Conservation (phyloP, 1,139 yeast genomes). For the Yamadazyma taylorii region DNA sequence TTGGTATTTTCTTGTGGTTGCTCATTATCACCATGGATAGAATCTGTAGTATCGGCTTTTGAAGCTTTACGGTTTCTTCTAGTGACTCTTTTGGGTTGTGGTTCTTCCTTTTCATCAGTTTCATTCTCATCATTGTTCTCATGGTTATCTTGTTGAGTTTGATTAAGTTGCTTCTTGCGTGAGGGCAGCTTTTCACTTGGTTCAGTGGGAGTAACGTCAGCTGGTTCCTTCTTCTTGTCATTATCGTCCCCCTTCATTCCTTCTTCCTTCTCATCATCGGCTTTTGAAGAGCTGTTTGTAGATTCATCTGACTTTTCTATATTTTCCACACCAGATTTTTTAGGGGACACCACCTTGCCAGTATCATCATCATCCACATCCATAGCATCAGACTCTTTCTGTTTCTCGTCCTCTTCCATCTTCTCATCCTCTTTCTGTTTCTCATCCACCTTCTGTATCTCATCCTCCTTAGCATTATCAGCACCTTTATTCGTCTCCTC, state of each 20-base stretch:
- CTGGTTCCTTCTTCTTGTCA: too few species aligned
- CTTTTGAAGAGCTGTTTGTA: too few species aligned
- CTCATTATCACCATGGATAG: slow-evolving; percentile 6
- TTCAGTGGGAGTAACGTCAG: too few species aligned
- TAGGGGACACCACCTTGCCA: neutral
- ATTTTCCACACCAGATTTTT: too few species aligned
- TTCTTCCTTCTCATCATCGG: too few species aligned
- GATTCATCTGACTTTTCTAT: too few species aligned
- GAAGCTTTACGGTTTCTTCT: slow-evolving; percentile 5
- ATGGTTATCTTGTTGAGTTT: slow-evolving; percentile 3
- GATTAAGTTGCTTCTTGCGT: too few species aligned
- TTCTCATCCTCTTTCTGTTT: neutral
- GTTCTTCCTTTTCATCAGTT: slow-evolving; percentile 6
- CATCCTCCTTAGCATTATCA: neutral
- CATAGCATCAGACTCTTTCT: slow-evolving; percentile 1
- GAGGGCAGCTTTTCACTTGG: too few species aligned
- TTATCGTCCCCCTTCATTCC: too few species aligned
- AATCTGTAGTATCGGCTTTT: slow-evolving; percentile 3
- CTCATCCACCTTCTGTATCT: too few species aligned
- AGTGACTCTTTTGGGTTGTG: slow-evolving; percentile 10
- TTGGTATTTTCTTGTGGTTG: too few species aligned
- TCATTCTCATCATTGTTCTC: slow-evolving; percentile 6
- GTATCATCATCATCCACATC: neutral
- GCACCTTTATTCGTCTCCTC: too few species aligned
- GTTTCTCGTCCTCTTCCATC: slow-evolving; percentile 2